Conservation (phyloP, 2,329 filamentous ascomycete genomes). For the Colletotrichum godetiae region DNA sequence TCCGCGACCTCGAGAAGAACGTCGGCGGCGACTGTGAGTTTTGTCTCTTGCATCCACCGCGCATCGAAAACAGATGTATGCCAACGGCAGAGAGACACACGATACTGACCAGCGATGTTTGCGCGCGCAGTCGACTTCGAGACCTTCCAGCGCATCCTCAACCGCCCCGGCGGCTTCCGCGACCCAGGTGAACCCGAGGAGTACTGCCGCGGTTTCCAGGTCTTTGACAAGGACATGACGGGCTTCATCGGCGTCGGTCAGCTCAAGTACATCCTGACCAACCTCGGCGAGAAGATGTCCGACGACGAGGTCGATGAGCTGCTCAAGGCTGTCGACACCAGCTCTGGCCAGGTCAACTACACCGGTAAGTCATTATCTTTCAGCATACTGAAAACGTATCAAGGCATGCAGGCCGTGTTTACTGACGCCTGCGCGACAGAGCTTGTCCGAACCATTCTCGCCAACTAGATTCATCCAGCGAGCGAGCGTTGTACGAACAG, state of each 20-base stretch:
- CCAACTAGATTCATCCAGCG: constrained; percentile 67
- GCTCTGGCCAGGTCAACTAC: constrained; percentile 97
- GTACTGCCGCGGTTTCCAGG: constrained; percentile 98
- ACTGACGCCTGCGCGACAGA: constrained; percentile 59
- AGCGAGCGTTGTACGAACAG: constrained; percentile 24
- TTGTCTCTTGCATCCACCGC: neutral
- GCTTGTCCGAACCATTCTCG: constrained; percentile 86
- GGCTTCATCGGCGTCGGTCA: constrained; percentile 98
- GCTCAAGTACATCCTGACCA: constrained; percentile 97
- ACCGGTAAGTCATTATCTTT: constrained; percentile 70
- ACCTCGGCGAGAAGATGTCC: constrained; percentile 98
- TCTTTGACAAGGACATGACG: constrained; percentile 99
- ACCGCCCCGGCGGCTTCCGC: constrained; percentile 97
- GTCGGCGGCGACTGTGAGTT: constrained; percentile 91
- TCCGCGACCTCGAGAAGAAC: constrained; percentile 89
- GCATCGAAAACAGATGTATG: neutral
- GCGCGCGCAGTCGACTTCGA: constrained; percentile 87
- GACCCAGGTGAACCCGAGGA: constrained; percentile 98
- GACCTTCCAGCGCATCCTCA: constrained; percentile 95
- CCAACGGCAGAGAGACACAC: neutral
- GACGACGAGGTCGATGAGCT: constrained; percentile 99
- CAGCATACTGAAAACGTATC: too few species aligned
- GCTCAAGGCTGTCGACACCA: constrained; percentile 97
- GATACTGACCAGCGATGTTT: constrained; percentile 28
- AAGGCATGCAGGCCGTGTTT: neutral